Evolutionary conservation across 2,329 filamentous ascomycete genomes (phyloP).

Genomic region (Amauroascus verrucosus): DNA sequence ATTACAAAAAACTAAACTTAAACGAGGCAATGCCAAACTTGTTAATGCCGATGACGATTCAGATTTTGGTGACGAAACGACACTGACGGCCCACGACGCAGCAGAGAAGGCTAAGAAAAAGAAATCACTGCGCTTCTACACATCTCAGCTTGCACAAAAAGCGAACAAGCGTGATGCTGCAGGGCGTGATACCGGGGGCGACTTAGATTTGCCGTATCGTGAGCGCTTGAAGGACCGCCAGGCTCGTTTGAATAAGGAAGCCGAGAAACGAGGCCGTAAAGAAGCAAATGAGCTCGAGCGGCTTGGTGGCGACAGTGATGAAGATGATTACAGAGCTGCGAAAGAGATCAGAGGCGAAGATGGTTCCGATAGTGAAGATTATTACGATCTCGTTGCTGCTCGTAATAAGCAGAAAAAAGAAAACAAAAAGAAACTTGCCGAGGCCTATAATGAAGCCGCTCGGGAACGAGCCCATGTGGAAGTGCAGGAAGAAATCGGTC

Average conservation of each 20-base stretch:
- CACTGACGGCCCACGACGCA: conserved; percentile 64
- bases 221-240: conserved; percentile 81
- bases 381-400: conserved; percentile 80
- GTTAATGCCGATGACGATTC: conserved; percentile 51
- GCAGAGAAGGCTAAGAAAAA: conserved; percentile 82
- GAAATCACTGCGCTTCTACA: conserved; percentile 94
- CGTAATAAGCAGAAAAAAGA: conserved; percentile 50
- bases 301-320: conserved; percentile 61
- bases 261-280: conserved; percentile 68
- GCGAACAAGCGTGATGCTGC: conserved; percentile 63
- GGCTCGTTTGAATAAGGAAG: conserved; percentile 76
- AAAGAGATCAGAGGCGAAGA: conserved; percentile 36
- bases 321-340: conserved; percentile 49
- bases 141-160: conserved; percentile 92
- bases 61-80: conserved; percentile 86
- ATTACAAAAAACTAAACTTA: conserved; percentile 37
- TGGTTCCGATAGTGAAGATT: conserved; percentile 44
- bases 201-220: conserved; percentile 61
- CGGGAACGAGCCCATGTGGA: conserved; percentile 50
- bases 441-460: conserved; percentile 47
- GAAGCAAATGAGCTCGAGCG: conserved; percentile 52
- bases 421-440: conserved; percentile 59
- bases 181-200: conserved; percentile 51
- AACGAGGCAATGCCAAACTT: conserved; percentile 20
- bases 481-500: conserved; percentile 58